Conservation (phyloP, 148 eudicot species). For the Spergularia bocconei region DNA sequence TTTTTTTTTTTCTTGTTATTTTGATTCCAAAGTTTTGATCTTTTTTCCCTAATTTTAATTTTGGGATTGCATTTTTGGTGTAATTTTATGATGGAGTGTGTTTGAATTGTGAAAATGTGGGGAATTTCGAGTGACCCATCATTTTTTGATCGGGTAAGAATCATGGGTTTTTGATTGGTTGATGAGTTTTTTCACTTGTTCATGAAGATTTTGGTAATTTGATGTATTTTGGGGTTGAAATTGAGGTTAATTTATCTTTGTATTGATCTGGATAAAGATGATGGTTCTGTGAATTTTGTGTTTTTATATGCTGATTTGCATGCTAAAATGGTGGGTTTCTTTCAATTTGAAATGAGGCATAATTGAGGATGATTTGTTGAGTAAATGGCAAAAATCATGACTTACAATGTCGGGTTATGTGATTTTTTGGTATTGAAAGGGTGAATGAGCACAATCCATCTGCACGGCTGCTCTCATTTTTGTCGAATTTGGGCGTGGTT, state of each 20-base stretch:
- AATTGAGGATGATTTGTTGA: not conserved
- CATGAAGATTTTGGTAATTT: not conserved
- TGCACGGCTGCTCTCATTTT: not conserved
- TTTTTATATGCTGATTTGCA: not conserved
- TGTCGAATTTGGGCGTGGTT: not conserved
- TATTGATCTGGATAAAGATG: too few relatives aligned
- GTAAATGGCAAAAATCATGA: not conserved
- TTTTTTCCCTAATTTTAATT: not conserved
- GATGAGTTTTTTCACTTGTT: not conserved
- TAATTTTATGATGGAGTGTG: slow-evolving; percentile 11
- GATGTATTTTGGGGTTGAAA: not conserved
- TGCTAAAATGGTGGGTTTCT: not conserved
- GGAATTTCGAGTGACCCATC: not conserved
- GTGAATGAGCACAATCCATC: not conserved
- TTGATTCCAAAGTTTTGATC: not conserved
- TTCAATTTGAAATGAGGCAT: not conserved
- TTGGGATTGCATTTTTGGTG: not conserved
- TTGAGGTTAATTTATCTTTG: too few relatives aligned
- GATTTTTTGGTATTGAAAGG: not conserved
- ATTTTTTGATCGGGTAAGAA: slow-evolving; percentile 6
- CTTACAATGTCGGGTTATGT: not conserved
- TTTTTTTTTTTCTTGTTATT: not conserved
- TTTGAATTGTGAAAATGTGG: slow-evolving; percentile 19
- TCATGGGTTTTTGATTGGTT: not conserved
- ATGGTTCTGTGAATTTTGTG: not conserved